Percentiles rank a stretch among this genome's conserved stretches.
These are phyloP conservation scores for Scedosporium boydii DNA, from an alignment of 2,329 filamentous ascomycete genomes.

Conservation along the genomic window DNA sequence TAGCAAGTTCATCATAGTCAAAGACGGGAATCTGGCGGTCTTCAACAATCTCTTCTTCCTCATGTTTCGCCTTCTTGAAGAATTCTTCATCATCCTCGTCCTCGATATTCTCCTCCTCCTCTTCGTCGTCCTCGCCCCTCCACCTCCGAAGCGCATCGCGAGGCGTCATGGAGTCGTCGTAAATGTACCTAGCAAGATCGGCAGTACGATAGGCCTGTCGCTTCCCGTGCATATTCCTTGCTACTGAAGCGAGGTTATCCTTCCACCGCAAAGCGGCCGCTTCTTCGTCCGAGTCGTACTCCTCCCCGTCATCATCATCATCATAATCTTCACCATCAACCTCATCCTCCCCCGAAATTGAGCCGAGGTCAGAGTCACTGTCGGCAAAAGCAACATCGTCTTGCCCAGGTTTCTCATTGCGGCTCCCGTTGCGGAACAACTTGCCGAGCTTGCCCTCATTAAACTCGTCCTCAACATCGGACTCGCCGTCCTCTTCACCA, in stretches of 20 bases:
- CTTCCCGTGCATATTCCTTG: constrained; percentile 59
- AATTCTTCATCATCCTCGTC: constrained; percentile 54
- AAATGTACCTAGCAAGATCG: constrained; percentile 81
- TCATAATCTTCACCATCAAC: constrained; percentile 30
- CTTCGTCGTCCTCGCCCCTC: constrained; percentile 54
- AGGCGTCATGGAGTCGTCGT: constrained; percentile 70
- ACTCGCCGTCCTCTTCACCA: constrained; percentile 21
- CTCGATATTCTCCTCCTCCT: constrained; percentile 30
- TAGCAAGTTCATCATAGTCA: constrained; percentile 70
- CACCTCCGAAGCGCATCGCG: constrained; percentile 69
- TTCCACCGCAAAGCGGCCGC: constrained; percentile 78
- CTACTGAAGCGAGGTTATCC: constrained; percentile 69
- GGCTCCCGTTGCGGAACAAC: constrained; percentile 41
- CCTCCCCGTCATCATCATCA: constrained; percentile 39
- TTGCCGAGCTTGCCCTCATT: constrained; percentile 50
- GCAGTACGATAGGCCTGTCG: constrained; percentile 65
- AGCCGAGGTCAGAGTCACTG: constrained; percentile 92
- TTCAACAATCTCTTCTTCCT: constrained; percentile 64
- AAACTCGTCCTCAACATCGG: constrained; percentile 42
- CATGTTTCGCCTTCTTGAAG: constrained; percentile 53
- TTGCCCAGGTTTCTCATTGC: constrained; percentile 40
- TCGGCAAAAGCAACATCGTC: constrained; percentile 87
- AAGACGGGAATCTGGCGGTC: constrained; percentile 71
- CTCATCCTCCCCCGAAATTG: constrained; percentile 46
- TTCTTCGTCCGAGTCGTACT: constrained; percentile 54